Percentiles rank a stretch among this genome's conserved stretches.
Evolutionary conservation across 495 filamentous ascomycete genomes (phyloP).

Genomic region (Neohortaea acidophila): DNA sequence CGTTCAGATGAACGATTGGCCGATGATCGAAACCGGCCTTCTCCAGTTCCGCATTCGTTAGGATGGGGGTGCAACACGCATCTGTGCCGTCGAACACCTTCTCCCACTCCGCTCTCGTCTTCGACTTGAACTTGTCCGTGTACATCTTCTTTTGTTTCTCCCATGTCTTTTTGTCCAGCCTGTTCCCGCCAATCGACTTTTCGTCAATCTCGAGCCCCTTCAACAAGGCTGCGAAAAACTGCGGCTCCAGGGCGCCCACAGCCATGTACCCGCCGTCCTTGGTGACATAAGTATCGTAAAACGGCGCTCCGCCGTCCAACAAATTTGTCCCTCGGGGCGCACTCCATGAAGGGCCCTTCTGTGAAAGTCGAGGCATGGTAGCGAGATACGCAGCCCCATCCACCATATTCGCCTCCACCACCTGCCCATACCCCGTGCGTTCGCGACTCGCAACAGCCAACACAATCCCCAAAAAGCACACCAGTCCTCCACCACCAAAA

Average conservation of each 20-base stretch:
- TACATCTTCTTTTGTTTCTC: slow-evolving; percentile 44
- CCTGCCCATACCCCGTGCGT: slow-evolving; percentile 56
- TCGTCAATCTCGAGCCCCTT: slow-evolving; percentile 44
- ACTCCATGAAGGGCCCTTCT: slow-evolving; percentile 43
- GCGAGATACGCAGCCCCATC: slow-evolving; percentile 70
- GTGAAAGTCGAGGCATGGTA: slow-evolving; percentile 52
- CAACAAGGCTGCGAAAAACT: slow-evolving; percentile 60
- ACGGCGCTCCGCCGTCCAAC: slow-evolving; percentile 73
- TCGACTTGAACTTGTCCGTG: slow-evolving; percentile 48
- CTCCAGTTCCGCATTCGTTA: slow-evolving; percentile 59
- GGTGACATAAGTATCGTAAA: slow-evolving; percentile 77
- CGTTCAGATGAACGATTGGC: slow-evolving; percentile 52
- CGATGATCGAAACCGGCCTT: slow-evolving; percentile 55
- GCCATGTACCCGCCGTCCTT: slow-evolving; percentile 71
- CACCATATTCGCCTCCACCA: slow-evolving; percentile 94
- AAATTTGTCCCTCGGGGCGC: slow-evolving; percentile 55
- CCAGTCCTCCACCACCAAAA: slow-evolving; percentile 80
- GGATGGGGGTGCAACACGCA: slow-evolving; percentile 79
- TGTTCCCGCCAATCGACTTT: slow-evolving; percentile 36
- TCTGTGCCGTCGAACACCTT: slow-evolving; percentile 71
- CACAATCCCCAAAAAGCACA: slow-evolving; percentile 52
- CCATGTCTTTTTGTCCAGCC: slow-evolving; percentile 50
- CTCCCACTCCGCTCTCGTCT: slow-evolving; percentile 73
- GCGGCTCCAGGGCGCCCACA: slow-evolving; percentile 77
- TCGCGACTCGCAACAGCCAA: slow-evolving; percentile 41